Conservation (phyloP, 1,284 basidiomycete species). For the Phellopilus nigrolimitatus region DNA sequence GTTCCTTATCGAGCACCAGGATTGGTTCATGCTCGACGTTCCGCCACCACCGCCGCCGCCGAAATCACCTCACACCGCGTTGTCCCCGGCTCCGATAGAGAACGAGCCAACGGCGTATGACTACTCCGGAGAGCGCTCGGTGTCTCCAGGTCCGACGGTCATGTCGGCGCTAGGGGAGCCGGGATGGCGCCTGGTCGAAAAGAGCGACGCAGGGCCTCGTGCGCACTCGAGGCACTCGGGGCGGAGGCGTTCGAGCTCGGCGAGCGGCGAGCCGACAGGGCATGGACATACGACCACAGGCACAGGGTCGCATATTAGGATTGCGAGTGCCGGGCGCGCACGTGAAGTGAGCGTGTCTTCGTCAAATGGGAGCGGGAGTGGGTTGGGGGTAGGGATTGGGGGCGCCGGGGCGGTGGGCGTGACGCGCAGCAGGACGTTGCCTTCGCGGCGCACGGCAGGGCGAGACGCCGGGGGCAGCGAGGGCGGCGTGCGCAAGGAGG, state of each 20-base stretch:
- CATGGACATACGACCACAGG: not conserved
- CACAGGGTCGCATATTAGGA: conserved; percentile 6
- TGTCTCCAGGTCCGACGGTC: conserved; percentile 13
- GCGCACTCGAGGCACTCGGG: conserved; percentile 38
- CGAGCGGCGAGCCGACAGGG: conserved; percentile 25
- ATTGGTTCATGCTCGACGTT: conserved; percentile 81
- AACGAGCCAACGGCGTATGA: not conserved
- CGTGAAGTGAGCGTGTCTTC: not conserved
- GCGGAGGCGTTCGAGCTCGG: conserved; percentile 52
- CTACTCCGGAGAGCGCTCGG: not conserved
- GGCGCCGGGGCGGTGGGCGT: conserved; percentile 35
- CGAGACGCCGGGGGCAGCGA: conserved; percentile 20
- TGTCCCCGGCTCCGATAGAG: conserved; percentile 2
- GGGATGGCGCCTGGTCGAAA: conserved; percentile 45
- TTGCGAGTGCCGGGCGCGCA: conserved; percentile 5
- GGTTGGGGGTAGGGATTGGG: conserved; percentile 15
- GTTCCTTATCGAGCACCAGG: conserved; percentile 89
- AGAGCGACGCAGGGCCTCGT: conserved; percentile 19
- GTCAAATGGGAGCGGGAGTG: not conserved
- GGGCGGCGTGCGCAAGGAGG: conserved; percentile 16
- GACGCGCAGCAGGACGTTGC: conserved; percentile 57
- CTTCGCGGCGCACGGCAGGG: conserved; percentile 32
- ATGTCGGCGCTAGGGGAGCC: conserved; percentile 20
- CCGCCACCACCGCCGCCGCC: conserved; percentile 53
- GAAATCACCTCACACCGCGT: conserved; percentile 14